Conservation (phyloP, 2,329 filamentous ascomycete genomes). For the Macrophomina pseudophaseolina region DNA sequence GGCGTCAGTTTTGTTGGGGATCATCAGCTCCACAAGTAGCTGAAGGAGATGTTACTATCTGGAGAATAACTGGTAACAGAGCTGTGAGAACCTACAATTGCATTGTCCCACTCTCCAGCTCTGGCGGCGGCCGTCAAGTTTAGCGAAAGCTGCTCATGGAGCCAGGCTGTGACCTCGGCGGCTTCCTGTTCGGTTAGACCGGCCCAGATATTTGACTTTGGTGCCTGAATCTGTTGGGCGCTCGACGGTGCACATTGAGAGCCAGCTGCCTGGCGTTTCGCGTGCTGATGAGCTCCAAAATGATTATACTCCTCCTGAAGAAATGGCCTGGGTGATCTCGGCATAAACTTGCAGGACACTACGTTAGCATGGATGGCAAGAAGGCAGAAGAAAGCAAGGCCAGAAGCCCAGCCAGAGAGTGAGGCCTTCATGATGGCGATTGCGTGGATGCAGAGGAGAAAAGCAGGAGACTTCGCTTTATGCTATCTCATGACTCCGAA, state of each 20-base stretch:
- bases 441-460: neutral
- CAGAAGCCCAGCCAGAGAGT: neutral
- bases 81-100: slow-evolving; percentile 25
- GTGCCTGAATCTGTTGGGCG: slow-evolving; percentile 36
- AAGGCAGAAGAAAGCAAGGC: neutral
- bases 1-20: slow-evolving; percentile 58
- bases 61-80: slow-evolving; percentile 6
- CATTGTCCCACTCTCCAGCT: slow-evolving; percentile 46
- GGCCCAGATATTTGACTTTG: slow-evolving; percentile 51
- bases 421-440: slow-evolving; percentile 1
- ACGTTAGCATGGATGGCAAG: neutral
- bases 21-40: slow-evolving; percentile 44
- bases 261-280: slow-evolving; percentile 3
- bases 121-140: slow-evolving; percentile 47
- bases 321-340: slow-evolving; percentile 3
- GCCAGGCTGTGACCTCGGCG: slow-evolving; percentile 46
- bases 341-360: neutral
- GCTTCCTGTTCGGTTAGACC: slow-evolving; percentile 47
- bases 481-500: neutral
- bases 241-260: neutral
- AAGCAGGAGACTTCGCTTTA: neutral
- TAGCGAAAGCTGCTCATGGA: slow-evolving; percentile 47
- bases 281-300: neutral
- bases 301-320: slow-evolving; percentile 1
- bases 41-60: slow-evolving; percentile 28